Evolutionary conservation across 1,284 basidiomycete genomes (phyloP), one percentile per base, ranked within the genome.

Genomic region (Lentinula novae-zelandiae): DNA sequence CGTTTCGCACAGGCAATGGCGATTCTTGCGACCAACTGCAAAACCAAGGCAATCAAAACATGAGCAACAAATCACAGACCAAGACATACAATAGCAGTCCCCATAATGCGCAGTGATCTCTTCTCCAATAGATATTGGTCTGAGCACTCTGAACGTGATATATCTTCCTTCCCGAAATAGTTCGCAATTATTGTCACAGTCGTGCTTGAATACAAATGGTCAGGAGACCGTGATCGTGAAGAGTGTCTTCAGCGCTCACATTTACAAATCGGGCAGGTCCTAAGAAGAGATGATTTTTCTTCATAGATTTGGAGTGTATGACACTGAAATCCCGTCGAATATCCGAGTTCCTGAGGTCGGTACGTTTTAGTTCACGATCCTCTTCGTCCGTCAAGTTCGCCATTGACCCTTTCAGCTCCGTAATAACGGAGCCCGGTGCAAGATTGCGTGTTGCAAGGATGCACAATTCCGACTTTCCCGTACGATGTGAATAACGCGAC

Each of bases 231-330:
- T 62, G 65, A 46, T 63, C 52, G 53, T 62, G 59, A 31, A 65
- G 62, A 27, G 49, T 44, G 57, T 48, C 22, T 52, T 53, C 62
- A 67, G 62, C 57, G 77, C 91, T 82, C 75, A 95, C 93, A 71
- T 96, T 96, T 64, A 96, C 93, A 76, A 96, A 96, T 66, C 94
- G 87, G 71, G 95, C 95, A 53, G 94, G 94, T 1, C 94, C 95
- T 66, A 96, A 78, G 76, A 96, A 90, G 66, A 96, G 80, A 77
- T 95, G 92, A 68, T 94, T 95, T 78, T 92, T 93, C 76, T 93
- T 92, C 79, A 93, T 89, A 69, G 92, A 86, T 66, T 90, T 90
- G 48, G 91, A 94, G 71, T 93, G 90, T 62, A 96, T 93, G 67
- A 96, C 92, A 69, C 91, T 94, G 69, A 96, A 96, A 71, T 96